These are phyloP conservation scores for Fraxinus nigra DNA, from an alignment of 305 asterid species.

Conservation along the genomic window DNA sequence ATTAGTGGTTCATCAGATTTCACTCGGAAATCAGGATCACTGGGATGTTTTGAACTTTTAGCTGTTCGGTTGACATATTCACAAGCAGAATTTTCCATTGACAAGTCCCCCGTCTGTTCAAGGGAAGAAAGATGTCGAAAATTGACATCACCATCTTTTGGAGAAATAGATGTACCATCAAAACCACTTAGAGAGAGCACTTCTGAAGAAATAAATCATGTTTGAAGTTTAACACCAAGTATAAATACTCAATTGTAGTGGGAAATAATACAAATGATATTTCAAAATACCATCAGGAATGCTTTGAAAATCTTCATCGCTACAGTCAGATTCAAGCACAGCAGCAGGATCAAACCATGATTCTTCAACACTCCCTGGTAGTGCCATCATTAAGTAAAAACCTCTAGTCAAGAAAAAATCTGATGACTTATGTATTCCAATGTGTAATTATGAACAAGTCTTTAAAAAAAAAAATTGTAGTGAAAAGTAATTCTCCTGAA, in stretches of 20 bases:
- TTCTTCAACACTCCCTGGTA: constrained; percentile 62
- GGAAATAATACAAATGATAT: background rate
- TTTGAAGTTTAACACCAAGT: background rate
- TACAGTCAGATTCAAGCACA: constrained; percentile 46
- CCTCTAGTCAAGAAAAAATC: background rate
- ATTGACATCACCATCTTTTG: constrained; percentile 34
- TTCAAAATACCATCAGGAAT: constrained; percentile 45
- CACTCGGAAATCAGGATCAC: constrained; percentile 29
- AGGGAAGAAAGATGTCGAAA: constrained; percentile 15
- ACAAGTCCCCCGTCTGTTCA: constrained; percentile 35
- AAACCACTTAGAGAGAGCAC: constrained; percentile 42
- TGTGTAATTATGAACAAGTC: too few species aligned
- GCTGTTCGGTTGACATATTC: constrained; percentile 34
- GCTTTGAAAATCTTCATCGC: constrained; percentile 54
- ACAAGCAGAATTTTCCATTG: constrained; percentile 23
- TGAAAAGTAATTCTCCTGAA: too few species aligned
- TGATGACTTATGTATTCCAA: background rate
- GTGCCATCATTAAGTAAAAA: constrained; percentile 1
- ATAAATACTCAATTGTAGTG: background rate
- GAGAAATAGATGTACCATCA: constrained; percentile 45
- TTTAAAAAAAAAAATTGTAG: too few species aligned
- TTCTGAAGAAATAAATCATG: constrained; percentile 38
- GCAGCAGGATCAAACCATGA: constrained; percentile 50
- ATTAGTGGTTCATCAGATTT: constrained; percentile 40
- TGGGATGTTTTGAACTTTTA: constrained; percentile 31